These are phyloP conservation scores for Zangia roseola DNA, from an alignment of 768 basidiomycete species.

Conservation along the genomic window DNA sequence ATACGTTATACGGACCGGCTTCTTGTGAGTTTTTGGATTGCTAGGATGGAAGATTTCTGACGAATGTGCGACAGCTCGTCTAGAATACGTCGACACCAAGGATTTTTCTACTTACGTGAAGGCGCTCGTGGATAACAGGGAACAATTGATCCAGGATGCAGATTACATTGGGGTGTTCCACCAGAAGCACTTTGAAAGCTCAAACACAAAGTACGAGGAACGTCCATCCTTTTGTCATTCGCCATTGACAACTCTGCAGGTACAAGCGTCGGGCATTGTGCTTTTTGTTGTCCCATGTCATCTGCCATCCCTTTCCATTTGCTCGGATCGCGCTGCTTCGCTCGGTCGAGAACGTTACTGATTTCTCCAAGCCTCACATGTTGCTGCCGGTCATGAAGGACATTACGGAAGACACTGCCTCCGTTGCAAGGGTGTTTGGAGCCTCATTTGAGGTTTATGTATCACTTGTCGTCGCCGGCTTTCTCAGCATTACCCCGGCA, in stretches of 20 bases:
- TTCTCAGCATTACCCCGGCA: constrained; percentile 46
- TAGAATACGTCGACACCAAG: constrained; percentile 70
- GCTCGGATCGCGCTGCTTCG: constrained; percentile 56
- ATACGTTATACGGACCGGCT: constrained; percentile 64
- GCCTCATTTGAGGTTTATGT: constrained; percentile 35
- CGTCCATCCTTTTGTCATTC: constrained; percentile 33
- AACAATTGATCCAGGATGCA: constrained; percentile 61
- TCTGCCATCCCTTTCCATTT: constrained; percentile 47
- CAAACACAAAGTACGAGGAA: constrained; percentile 44
- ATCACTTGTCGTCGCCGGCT: constrained; percentile 42
- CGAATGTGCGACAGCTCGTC: constrained; percentile 33
- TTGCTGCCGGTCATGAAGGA: constrained; percentile 57
- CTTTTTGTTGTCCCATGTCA: constrained; percentile 78
- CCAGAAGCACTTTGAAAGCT: constrained; percentile 48
- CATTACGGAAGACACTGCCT: constrained; percentile 26
- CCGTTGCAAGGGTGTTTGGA: constrained; percentile 36
- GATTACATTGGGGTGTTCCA: constrained; percentile 60
- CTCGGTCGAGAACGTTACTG: constrained; percentile 40
- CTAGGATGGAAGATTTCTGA: constrained; percentile 2
- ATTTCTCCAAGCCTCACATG: constrained; percentile 47
- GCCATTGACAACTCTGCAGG: constrained; percentile 36
- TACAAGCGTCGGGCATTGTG: constrained; percentile 72
- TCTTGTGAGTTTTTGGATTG: constrained; percentile 43
- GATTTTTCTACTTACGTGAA: constrained; percentile 61
- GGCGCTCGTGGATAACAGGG: constrained; percentile 46